Conservation (phyloP, 2,329 filamentous ascomycete genomes). For the Periglandula ipomoeae region DNA sequence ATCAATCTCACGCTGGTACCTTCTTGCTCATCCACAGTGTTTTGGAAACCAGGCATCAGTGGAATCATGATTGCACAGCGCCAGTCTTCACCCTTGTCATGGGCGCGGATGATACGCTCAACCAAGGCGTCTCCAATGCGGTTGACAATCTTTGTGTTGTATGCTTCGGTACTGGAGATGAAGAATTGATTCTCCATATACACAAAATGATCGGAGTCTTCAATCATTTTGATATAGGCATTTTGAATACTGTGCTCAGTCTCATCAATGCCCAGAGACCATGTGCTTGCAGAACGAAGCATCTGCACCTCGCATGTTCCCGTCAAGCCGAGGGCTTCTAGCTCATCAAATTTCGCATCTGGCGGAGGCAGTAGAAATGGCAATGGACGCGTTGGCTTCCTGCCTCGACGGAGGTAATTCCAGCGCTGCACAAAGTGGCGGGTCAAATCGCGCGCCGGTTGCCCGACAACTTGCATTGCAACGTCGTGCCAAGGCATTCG, state of each 20-base stretch:
- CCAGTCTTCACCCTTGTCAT: constrained; percentile 81
- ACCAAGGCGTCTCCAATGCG: constrained; percentile 91
- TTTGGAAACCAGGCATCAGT: constrained; percentile 97
- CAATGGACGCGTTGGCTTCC: constrained; percentile 86
- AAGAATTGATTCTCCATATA: constrained; percentile 99
- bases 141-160: constrained; percentile 82
- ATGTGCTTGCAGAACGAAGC: constrained; percentile 77
- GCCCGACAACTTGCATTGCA: constrained; percentile 93
- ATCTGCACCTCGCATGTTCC: constrained; percentile 97
- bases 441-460: constrained; percentile 87
- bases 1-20: constrained; percentile 92
- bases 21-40: constrained; percentile 87
- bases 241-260: constrained; percentile 93
- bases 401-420: constrained; percentile 91
- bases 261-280: constrained; percentile 84
- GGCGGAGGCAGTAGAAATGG: constrained; percentile 90
- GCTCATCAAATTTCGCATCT: constrained; percentile 77
- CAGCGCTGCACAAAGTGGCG: constrained; percentile 95
- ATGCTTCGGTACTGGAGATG: constrained; percentile 83
- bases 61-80: constrained; percentile 84
- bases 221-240: constrained; percentile 89
- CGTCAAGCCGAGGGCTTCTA: constrained; percentile 78
- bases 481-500: constrained; percentile 99
- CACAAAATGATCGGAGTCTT: constrained; percentile 91
- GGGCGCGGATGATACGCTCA: constrained; percentile 77